phyloP scores from a whole-genome alignment of 306 rosid genomes.

The Prinsepia uniflora region DNA sequence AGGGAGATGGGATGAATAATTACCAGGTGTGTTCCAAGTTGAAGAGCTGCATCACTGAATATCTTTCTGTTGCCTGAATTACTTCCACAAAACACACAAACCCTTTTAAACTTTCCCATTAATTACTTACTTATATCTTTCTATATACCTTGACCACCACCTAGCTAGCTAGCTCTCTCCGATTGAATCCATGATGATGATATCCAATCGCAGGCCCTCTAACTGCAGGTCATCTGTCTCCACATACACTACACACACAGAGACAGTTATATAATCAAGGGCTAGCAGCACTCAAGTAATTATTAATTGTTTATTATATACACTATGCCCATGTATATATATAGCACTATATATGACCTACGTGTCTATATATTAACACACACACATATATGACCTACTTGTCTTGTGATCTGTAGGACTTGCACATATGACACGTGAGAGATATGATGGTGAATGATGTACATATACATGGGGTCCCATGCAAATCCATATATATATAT shows the following conservation, averaged over 20 bases:
- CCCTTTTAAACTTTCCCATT: conserved; percentile 20
- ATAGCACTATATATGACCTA: too few species aligned
- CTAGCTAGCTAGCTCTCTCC: too few species aligned
- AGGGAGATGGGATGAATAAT: neutral
- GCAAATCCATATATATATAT: neutral
- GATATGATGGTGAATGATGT: conserved; percentile 1
- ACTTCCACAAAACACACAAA: conserved; percentile 31
- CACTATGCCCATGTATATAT: too few species aligned
- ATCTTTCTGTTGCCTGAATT: conserved; percentile 20
- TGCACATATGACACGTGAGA: conserved; percentile 13
- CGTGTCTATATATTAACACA: neutral
- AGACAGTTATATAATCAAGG: too few species aligned
- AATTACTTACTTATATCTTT: neutral
- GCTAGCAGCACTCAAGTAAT: too few species aligned
- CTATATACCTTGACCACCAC: too few species aligned
- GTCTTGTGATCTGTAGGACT: neutral
- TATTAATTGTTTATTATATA: too few species aligned
- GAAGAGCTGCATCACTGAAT: conserved; percentile 32
- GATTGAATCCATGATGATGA: too few species aligned
- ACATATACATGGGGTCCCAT: neutral
- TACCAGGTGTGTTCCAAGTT: conserved; percentile 28
- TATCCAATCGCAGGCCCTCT: neutral
- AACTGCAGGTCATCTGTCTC: neutral
- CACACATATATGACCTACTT: neutral
- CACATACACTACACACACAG: neutral